These are phyloP conservation scores for Alternaria postmessia DNA, from an alignment of 2,329 filamentous ascomycete species.

Conservation along the genomic window DNA sequence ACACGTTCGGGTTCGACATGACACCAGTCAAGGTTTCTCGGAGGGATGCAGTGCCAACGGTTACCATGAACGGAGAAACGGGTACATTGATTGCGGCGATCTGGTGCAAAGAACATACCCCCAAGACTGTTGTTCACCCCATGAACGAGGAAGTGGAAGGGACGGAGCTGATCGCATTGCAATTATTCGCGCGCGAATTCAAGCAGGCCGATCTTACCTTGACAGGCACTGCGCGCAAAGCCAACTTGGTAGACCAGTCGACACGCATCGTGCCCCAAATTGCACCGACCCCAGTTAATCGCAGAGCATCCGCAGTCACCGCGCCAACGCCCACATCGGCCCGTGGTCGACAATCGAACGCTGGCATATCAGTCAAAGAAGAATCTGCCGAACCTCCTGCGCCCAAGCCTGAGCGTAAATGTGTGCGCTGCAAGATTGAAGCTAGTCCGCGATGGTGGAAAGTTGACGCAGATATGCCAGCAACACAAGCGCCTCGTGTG, in stretches of 20 bases:
- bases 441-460: constrained; percentile 71
- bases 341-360: constrained; percentile 46
- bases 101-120: constrained; percentile 89
- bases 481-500: constrained; percentile 18
- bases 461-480: constrained; percentile 28
- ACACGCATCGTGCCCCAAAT: constrained; percentile 59
- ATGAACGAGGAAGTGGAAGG: constrained; percentile 80
- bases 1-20: constrained; percentile 88
- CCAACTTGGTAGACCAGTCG: constrained; percentile 75
- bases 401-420: constrained; percentile 48
- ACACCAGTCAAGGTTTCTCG: constrained; percentile 88
- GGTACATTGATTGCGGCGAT: constrained; percentile 85
- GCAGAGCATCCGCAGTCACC: constrained; percentile 53
- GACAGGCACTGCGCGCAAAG: constrained; percentile 92
- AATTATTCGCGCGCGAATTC: constrained; percentile 86
- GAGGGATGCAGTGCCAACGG: constrained; percentile 79
- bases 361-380: constrained; percentile 46
- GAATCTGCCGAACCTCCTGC: constrained; percentile 46
- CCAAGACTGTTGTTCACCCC: constrained; percentile 75
- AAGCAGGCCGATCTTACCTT: constrained; percentile 93
- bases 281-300: constrained; percentile 37
- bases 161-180: constrained; percentile 78
- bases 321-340: constrained; percentile 45
- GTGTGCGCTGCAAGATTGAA: constrained; percentile 64
- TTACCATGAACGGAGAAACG: constrained; percentile 80